These are phyloP conservation scores for Cornus kousa DNA, from an alignment of 148 eudicot genomes.

Conservation along the genomic window DNA sequence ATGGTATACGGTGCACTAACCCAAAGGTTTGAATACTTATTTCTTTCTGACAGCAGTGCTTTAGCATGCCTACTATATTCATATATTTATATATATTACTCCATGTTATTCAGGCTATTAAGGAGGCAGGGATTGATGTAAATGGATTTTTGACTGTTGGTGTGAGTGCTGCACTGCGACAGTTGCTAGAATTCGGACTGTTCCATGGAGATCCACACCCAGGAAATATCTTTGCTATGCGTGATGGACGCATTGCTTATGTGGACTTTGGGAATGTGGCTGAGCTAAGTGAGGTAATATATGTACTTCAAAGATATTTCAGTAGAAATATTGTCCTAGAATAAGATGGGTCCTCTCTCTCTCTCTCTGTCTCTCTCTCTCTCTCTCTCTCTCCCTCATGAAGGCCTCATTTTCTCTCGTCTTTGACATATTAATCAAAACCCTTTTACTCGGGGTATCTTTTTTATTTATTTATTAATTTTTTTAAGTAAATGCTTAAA, in stretches of 20 bases:
- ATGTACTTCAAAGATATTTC: not conserved
- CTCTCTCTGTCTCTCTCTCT: not conserved
- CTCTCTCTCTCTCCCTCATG: not conserved
- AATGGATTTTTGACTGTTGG: constrained; percentile 94
- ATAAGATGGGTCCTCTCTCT: not conserved
- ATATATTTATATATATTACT: not conserved
- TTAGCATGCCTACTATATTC: not conserved
- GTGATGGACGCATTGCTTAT: constrained; percentile 97
- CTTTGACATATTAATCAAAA: not conserved
- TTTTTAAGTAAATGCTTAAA: not conserved
- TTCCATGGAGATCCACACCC: constrained; percentile 99
- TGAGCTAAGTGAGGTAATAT: constrained; percentile 84
- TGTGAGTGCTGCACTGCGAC: constrained; percentile 95
- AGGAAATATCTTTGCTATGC: constrained; percentile 98
- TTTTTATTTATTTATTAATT: not conserved
- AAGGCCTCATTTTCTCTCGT: not conserved
- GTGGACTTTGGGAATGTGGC: constrained; percentile 99
- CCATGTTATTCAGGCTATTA: constrained; percentile 63
- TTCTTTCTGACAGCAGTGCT: not conserved
- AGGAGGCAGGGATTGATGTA: constrained; percentile 81
- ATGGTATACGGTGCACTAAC: constrained; percentile 95
- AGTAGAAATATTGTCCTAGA: not conserved
- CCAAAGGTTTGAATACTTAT: constrained; percentile 65
- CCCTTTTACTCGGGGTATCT: not conserved
- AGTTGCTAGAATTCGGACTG: constrained; percentile 88